Evolutionary conservation across 106 monocot genomes (phyloP).

Genomic region (Dioscorea dumetorum): DNA sequence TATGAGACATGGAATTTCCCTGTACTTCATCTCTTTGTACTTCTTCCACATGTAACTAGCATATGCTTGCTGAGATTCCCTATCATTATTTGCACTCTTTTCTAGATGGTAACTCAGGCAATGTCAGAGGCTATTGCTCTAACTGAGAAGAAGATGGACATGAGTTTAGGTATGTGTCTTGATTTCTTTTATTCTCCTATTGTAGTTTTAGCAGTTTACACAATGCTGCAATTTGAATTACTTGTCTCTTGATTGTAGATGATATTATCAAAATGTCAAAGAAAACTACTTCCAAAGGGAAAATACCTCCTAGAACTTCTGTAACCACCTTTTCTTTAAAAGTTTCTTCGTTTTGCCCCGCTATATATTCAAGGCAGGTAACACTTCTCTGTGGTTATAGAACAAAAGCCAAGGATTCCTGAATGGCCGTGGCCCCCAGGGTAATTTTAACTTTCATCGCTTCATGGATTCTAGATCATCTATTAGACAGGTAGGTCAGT

Average conservation of each 20-base stretch:
- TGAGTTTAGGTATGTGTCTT: constrained; percentile 50
- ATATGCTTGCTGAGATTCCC: too few relatives aligned
- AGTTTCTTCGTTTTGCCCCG: neutral
- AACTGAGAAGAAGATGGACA: constrained; percentile 82
- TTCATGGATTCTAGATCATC: constrained; percentile 76
- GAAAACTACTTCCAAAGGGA: constrained; percentile 45
- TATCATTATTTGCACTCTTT: too few relatives aligned
- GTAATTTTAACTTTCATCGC: constrained; percentile 37
- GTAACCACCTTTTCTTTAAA: constrained; percentile 25
- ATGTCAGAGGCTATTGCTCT: constrained; percentile 47
- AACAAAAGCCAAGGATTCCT: constrained; percentile 60
- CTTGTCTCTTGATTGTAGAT: constrained; percentile 30
- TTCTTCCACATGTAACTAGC: too few relatives aligned
- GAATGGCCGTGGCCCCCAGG: constrained; percentile 38
- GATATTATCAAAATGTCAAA: constrained; percentile 98
- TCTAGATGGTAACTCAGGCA: constrained; percentile 43
- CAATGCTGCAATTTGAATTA: neutral
- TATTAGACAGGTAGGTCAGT: constrained; percentile 68
- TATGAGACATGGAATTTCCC: too few relatives aligned
- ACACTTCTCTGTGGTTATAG: constrained; percentile 18
- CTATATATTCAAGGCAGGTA: neutral
- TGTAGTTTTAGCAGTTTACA: neutral
- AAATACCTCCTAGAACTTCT: constrained; percentile 42
- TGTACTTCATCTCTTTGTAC: too few relatives aligned
- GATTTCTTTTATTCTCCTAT: neutral